Base-by-base conservation (phyloP, 2,329 filamentous ascomycete genomes). In the Herpotrichia juniperi region DNA sequence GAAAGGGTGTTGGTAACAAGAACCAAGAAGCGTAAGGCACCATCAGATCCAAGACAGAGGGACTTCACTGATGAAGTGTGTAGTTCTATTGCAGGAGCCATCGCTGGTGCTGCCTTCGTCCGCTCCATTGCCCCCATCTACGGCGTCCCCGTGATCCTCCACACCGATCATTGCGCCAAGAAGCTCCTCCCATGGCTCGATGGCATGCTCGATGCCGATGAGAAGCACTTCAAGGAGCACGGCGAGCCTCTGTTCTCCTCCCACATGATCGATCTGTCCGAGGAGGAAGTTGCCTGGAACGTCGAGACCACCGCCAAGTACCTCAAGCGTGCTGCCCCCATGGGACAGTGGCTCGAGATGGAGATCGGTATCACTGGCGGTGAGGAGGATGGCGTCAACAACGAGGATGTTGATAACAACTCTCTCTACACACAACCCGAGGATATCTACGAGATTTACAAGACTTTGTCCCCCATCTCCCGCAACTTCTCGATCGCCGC, bases 321-420 rank as follows among this genome's bases (percentile, higher is more conserved):
- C 84, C 86, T 97, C 60, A 88, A 96, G 87, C 90, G 93, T 66
- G 91, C 89, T 74, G 91, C 92, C 44, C 92, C 93, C 68, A 91
- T 97, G 91, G 96, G 71, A 85, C 92, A 97, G 80, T 97, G 91
- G 91, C 87, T 99, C 65, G 94, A 99, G 86, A 99, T 97, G 93
- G 88, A 92, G 21, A 91, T 96, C 62, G 91, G 89, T 74, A 96
- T 97, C 79, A 97, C 93, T 57, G 93, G 92, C 81, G 91, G 91
- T 79, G 91, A 96, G 82, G 51, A 53, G 31, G 51, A 97, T 68
- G 93, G 93, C 79, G 93, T 97, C 77, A 96, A 97, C 89, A 97
- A 97, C 83, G 92, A 96, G 81, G 86, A 88, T 67, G 93, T 97
- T 65, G 93, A 97, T 85, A 97, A 97, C 86, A 89, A 89, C 83